Conservation (phyloP, 129 eudicot species). For the Sambucus nigra region DNA sequence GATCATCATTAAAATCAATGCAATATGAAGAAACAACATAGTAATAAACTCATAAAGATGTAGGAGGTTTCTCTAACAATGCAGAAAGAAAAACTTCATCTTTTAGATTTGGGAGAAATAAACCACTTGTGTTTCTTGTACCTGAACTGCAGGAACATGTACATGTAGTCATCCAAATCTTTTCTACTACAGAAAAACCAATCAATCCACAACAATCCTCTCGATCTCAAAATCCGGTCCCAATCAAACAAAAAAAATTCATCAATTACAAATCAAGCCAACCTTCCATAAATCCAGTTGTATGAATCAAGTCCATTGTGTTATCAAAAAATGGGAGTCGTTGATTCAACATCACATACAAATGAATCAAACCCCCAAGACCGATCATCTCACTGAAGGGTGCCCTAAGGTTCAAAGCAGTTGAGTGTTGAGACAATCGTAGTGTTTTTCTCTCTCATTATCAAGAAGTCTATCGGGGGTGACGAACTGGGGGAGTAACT, state of each 20-base stretch:
- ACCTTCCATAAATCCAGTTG: slow-evolving; percentile 85
- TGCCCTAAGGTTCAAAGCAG: slow-evolving; percentile 87
- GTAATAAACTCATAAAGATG: slow-evolving; percentile 33
- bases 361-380: slow-evolving; percentile 74
- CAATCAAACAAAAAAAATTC: slow-evolving; percentile 86
- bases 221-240: slow-evolving; percentile 91
- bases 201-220: slow-evolving; percentile 94
- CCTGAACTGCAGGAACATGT: slow-evolving; percentile 96
- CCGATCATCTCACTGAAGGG: slow-evolving; percentile 93
- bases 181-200: slow-evolving; percentile 75
- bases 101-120: slow-evolving; percentile 61
- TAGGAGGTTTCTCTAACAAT: slow-evolving; percentile 84
- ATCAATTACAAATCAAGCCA: slow-evolving; percentile 83
- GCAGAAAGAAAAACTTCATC: slow-evolving; percentile 92
- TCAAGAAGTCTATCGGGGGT: slow-evolving; percentile 47
- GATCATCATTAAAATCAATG: slow-evolving; percentile 7
- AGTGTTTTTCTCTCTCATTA: slow-evolving; percentile 80
- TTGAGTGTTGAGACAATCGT: slow-evolving; percentile 72
- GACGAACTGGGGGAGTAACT: slow-evolving; percentile 45
- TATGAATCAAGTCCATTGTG: slow-evolving; percentile 93
- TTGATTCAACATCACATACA: slow-evolving; percentile 70
- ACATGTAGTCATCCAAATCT: slow-evolving; percentile 88
- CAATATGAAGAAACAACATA: slow-evolving; percentile 2
- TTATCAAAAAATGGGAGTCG: slow-evolving; percentile 90
- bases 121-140: slow-evolving; percentile 89